Evolutionary conservation across 176 grass and related monocot genomes (phyloP).

Genomic region (Carex cristatella): DNA sequence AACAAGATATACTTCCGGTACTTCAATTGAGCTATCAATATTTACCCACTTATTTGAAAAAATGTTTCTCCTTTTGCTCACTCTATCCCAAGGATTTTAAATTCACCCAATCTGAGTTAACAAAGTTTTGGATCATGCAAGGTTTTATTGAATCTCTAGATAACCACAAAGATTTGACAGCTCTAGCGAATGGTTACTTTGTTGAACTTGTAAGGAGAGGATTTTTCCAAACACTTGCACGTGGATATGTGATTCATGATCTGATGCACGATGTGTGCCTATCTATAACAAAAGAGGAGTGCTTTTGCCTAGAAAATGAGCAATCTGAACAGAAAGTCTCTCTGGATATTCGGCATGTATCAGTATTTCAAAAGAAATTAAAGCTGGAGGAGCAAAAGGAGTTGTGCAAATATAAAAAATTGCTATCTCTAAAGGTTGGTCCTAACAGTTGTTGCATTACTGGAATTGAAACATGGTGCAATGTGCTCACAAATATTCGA

Average conservation of each 20-base stretch:
- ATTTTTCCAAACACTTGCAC: background rate
- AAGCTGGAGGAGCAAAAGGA: background rate
- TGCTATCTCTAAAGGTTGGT: background rate
- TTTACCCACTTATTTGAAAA: conserved; percentile 32
- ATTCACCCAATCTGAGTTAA: background rate
- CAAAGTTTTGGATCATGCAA: background rate
- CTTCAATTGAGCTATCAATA: conserved; percentile 46
- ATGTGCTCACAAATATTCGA: background rate
- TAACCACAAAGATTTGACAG: background rate
- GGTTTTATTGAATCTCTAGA: background rate
- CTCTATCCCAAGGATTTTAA: conserved; percentile 26
- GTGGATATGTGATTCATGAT: no score
- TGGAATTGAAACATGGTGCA: background rate
- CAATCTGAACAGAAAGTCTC: background rate
- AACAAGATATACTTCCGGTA: conserved; percentile 23
- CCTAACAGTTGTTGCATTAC: background rate
- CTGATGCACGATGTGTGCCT: no score
- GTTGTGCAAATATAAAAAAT: background rate
- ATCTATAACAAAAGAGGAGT: no score
- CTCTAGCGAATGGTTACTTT: background rate
- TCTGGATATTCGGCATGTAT: background rate
- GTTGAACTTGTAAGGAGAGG: background rate
- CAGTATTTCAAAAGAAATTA: background rate
- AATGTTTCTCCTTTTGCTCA: conserved; percentile 37
- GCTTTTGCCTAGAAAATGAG: background rate